Base-by-base conservation (phyloP, 2,329 filamentous ascomycete genomes). In the Penicillium sp. region DNA sequence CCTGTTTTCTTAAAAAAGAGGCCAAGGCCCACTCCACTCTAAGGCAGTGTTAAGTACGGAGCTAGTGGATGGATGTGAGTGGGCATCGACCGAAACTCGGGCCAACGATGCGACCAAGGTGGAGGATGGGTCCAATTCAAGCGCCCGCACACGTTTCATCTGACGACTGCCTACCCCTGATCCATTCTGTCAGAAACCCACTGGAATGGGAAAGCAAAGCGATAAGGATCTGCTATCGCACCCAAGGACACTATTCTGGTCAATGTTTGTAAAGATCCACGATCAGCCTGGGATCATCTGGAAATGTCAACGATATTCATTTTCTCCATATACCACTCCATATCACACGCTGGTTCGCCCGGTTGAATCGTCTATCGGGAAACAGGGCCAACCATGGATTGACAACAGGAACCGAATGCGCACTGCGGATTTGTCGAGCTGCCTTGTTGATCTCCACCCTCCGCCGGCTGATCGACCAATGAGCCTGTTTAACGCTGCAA, bases 381-480 rank as follows among this genome's bases (percentile, higher is more conserved):
- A 16, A 24, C 48, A 40, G 19, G 42, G 46, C 48, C 24, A 52
- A 49, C 54, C 54, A 23, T 47, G 54, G 54, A 46, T 49, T 26
- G 10, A 31, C 31, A 26, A 48, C 54, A 56, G 54, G 54, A 37
- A 55, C 53, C 37, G 23, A 48, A 37, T 48, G 10, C 21, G 8
- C 34, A 40, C 21, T 19, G 21, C 33, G 14, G 36, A 37, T 39
- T 24, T 16, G 46, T 29, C 21, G 5, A 26, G 19, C 13, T 5
- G 28, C 19, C 9, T 16, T 42, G 7, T 2, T 49, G 19, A 34
- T 43, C 19, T 33, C 52, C 52, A 54, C 52, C 23, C 14, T n/a
- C 0, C 26, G 14, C 37, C 47, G 34, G 39, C 36, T 31, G 50
- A 52, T 56, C 55, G 40, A 11, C 67, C 66, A 68, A 69, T 70